Percentiles rank a stretch among this genome's conserved stretches.
These are phyloP conservation scores for Musa itinerans DNA, from an alignment of 176 grass and related monocot genomes.

Conservation along the genomic window DNA sequence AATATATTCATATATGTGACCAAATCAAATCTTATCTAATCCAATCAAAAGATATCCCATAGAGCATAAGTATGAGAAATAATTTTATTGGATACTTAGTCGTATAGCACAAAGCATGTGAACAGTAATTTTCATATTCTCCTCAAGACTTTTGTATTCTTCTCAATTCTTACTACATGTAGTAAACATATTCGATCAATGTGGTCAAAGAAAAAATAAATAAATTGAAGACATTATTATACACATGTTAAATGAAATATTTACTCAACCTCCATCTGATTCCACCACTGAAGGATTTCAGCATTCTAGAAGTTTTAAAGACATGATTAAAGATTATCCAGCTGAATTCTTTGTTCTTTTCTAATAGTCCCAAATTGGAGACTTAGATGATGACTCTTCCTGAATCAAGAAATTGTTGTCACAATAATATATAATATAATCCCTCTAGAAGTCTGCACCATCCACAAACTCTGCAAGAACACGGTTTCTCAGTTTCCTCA, in stretches of 20 bases:
- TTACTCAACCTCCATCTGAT: too few species aligned
- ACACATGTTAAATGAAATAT: not conserved
- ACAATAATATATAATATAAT: not conserved
- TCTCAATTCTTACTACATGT: not conserved
- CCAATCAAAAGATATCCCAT: too few species aligned
- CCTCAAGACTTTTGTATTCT: not conserved
- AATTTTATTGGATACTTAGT: too few species aligned
- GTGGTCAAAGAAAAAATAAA: not conserved
- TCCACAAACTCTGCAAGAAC: not conserved
- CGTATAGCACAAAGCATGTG: too few species aligned
- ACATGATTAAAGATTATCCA: too few species aligned
- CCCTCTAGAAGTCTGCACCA: too few species aligned
- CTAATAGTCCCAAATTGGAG: not conserved
- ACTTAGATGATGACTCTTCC: not conserved
- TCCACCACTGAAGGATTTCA: too few species aligned
- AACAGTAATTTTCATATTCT: not conserved
- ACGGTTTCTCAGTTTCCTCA: slow-evolving; percentile 5
- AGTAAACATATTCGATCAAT: not conserved
- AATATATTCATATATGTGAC: too few species aligned
- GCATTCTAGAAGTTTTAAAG: too few species aligned
- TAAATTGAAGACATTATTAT: not conserved
- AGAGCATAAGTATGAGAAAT: too few species aligned
- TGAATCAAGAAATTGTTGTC: not conserved
- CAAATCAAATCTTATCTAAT: too few species aligned
- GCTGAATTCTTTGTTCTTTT: not conserved